These are phyloP conservation scores for Ustilago curta DNA, from an alignment of 1,284 basidiomycete genomes.

Conservation along the genomic window DNA sequence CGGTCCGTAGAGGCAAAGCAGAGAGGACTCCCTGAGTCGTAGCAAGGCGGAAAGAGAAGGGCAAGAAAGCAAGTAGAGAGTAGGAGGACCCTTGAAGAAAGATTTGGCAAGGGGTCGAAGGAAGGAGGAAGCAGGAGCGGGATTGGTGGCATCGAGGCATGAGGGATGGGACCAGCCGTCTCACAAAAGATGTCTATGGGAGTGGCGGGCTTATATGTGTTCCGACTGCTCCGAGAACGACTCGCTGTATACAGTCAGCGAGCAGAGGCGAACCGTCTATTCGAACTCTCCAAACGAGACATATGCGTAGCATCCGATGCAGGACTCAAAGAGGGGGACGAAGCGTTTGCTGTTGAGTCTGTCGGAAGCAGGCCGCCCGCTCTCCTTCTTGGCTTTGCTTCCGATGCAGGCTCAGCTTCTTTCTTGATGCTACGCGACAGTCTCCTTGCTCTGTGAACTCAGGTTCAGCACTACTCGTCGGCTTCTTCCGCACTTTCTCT, in stretches of 20 bases:
- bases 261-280: no score
- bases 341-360: no score
- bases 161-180: no score
- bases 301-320: no score
- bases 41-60: conserved; percentile 3
- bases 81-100: not conserved
- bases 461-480: not conserved
- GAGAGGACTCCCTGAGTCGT: not conserved
- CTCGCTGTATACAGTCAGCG: no score
- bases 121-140: not conserved
- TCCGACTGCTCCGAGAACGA: no score
- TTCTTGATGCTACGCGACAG: not conserved
- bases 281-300: no score
- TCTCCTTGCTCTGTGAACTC: not conserved
- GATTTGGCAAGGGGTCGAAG: not conserved
- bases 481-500: not conserved
- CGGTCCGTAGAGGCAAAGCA: conserved; percentile 1
- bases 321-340: no score
- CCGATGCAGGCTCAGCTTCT: not conserved
- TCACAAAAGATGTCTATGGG: no score
- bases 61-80: conserved; percentile 1
- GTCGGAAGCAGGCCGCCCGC: no score
- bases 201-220: no score
- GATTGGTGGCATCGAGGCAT: no score
- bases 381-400: not conserved